A percentile compares a stretch with the other conserved stretches of the same genome.
These are phyloP conservation scores for Microbotryum scabiosae DNA, from an alignment of 1,284 basidiomycete genomes.

Conservation along the genomic window DNA sequence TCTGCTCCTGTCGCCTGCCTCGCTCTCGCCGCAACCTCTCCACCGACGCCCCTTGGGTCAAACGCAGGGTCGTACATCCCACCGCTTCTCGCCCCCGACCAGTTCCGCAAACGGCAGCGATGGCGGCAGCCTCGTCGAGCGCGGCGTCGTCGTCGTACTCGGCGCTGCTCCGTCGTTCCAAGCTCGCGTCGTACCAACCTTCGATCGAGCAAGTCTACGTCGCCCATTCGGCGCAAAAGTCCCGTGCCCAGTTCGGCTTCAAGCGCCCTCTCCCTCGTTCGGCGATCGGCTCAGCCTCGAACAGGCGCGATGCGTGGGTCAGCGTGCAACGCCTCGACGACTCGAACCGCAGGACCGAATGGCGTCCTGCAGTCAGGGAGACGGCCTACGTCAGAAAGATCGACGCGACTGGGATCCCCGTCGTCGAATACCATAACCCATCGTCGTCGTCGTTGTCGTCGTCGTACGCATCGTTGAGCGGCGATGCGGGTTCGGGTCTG, in stretches of 20 bases:
- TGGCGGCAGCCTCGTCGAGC: background rate
- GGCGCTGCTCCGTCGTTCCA: conserved; percentile 31
- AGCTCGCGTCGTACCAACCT: conserved; percentile 29
- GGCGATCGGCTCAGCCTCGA: conserved; percentile 10
- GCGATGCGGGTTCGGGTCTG: background rate
- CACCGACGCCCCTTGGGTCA: background rate
- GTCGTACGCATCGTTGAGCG: background rate
- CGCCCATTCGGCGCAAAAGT: conserved; percentile 11
- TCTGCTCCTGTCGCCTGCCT: background rate
- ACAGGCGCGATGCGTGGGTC: conserved; percentile 9
- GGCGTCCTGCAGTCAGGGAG: conserved; percentile 25
- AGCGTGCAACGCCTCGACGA: conserved; percentile 23
- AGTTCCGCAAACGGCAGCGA: background rate
- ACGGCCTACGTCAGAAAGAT: conserved; percentile 14
- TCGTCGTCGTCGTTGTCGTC: background rate
- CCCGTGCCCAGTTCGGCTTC: conserved; percentile 30
- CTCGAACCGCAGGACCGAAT: conserved; percentile 20
- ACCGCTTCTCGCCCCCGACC: background rate
- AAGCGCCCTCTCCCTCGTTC: conserved; percentile 24
- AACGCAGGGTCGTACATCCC: background rate
- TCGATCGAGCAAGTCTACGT: conserved; percentile 33
- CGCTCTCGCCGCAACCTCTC: background rate
- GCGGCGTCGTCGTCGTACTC: conserved; percentile 23
- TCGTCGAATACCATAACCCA: background rate
- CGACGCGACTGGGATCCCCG: conserved; percentile 15